Evolutionary conservation across 257 asterid genomes (phyloP).

Genomic region (Datura wrightii): DNA sequence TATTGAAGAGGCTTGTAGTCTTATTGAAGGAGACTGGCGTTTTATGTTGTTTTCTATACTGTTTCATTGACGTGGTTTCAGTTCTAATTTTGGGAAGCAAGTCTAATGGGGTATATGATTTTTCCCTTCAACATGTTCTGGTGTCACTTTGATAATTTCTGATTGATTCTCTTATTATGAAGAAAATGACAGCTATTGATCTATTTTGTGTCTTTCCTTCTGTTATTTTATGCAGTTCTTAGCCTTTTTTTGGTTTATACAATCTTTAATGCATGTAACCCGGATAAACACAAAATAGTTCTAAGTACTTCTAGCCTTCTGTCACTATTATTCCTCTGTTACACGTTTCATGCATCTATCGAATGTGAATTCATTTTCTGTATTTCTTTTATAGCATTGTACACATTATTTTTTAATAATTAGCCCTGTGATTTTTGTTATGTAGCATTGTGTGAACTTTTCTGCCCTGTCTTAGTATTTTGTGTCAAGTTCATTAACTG

Average conservation of each 20-base stretch:
- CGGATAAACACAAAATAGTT: background rate
- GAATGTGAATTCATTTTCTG: background rate
- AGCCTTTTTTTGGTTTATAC: background rate
- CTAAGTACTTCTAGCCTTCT: background rate
- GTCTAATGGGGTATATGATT: background rate
- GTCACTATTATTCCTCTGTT: background rate
- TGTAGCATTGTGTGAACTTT: background rate
- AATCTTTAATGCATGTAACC: background rate
- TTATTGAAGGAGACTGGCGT: background rate
- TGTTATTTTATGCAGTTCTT: conserved; percentile 16
- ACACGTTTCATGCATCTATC: background rate
- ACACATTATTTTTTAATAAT: background rate
- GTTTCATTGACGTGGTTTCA: background rate
- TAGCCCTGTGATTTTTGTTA: background rate
- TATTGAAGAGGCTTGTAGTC: no score
- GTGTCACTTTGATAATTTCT: background rate
- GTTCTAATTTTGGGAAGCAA: background rate
- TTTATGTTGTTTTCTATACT: background rate
- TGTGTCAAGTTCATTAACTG: background rate
- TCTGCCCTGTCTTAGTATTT: background rate
- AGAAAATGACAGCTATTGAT: background rate
- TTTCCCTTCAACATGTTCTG: background rate
- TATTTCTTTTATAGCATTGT: background rate
- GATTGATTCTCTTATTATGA: background rate
- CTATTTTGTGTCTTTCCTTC: background rate